Evolutionary conservation across 179 eudicot genomes (phyloP).

Genomic region (Monotropa hypopitys): DNA sequence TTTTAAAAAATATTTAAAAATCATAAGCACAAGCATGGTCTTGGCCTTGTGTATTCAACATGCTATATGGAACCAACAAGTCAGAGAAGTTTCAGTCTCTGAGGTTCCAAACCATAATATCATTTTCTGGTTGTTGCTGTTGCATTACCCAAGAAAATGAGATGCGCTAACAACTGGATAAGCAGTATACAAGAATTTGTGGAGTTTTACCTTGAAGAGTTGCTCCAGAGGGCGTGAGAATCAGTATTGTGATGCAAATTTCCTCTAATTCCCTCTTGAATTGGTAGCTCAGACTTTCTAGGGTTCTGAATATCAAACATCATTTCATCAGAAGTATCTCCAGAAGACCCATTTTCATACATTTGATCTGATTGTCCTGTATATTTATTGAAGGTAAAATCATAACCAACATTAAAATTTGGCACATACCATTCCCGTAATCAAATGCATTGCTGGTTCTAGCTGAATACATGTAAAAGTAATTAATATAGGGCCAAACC

Average conservation of each 20-base stretch:
- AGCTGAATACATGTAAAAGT: not conserved
- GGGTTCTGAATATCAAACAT: conserved; percentile 35
- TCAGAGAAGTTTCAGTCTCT: too few relatives aligned
- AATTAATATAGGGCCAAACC: conserved; percentile 26
- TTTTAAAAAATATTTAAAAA: too few relatives aligned
- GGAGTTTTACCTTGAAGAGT: conserved; percentile 50
- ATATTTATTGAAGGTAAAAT: not conserved
- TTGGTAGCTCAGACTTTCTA: conserved; percentile 26
- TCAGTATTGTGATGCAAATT: conserved; percentile 26
- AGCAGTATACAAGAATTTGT: too few relatives aligned
- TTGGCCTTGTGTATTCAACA: too few relatives aligned
- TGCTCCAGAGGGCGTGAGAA: conserved; percentile 58
- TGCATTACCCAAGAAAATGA: too few relatives aligned
- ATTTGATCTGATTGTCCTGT: conserved; percentile 29
- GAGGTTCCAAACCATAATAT: too few relatives aligned
- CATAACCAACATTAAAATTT: not conserved
- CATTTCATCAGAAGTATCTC: conserved; percentile 62
- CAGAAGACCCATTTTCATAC: conserved; percentile 59
- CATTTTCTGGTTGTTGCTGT: too few relatives aligned
- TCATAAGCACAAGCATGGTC: too few relatives aligned
- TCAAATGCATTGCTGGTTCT: not conserved
- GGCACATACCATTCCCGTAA: not conserved
- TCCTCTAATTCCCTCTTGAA: conserved; percentile 21
- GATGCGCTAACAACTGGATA: too few relatives aligned
- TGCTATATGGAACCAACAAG: too few relatives aligned